A percentile compares a stretch with the other conserved stretches of the same genome.
phyloP scores from a whole-genome alignment of 306 rosid genomes.

The Vachellia pachyceras region DNA sequence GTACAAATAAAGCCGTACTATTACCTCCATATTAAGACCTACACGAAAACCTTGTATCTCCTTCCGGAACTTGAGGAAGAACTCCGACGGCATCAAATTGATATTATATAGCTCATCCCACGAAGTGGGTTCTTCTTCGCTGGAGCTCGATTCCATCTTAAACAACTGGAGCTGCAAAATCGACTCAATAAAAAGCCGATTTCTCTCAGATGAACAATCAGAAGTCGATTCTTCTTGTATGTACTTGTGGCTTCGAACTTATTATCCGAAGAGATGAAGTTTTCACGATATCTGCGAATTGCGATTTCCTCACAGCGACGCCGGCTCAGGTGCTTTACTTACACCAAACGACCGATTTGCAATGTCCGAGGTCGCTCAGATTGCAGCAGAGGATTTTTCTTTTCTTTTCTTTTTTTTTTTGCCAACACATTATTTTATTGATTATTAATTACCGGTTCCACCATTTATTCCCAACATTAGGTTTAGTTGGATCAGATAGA shows the following conservation, averaged over 20 bases:
- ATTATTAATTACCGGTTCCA: no score
- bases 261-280: not conserved
- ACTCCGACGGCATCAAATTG: conserved; percentile 81
- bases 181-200: conserved; percentile 16
- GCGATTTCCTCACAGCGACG: not conserved
- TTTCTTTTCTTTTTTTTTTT: no score
- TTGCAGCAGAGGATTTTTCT: not conserved
- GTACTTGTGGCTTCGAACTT: not conserved
- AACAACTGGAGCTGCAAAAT: conserved; percentile 32
- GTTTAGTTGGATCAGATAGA: no score
- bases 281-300: not conserved
- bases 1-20: not conserved
- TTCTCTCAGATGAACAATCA: not conserved
- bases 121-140: conserved; percentile 64
- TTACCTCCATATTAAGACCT: conserved; percentile 88
- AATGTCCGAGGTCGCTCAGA: no score
- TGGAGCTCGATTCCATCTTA: conserved; percentile 57
- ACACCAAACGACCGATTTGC: not conserved
- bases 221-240: not conserved
- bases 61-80: conserved; percentile 84
- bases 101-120: conserved; percentile 79
- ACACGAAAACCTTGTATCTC: conserved; percentile 77
- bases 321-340: not conserved
- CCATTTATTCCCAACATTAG: no score
- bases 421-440: no score